Evolutionary conservation across 805 yeast genomes (phyloP).

Genomic region (Wickerhamiella qilinensis): DNA sequence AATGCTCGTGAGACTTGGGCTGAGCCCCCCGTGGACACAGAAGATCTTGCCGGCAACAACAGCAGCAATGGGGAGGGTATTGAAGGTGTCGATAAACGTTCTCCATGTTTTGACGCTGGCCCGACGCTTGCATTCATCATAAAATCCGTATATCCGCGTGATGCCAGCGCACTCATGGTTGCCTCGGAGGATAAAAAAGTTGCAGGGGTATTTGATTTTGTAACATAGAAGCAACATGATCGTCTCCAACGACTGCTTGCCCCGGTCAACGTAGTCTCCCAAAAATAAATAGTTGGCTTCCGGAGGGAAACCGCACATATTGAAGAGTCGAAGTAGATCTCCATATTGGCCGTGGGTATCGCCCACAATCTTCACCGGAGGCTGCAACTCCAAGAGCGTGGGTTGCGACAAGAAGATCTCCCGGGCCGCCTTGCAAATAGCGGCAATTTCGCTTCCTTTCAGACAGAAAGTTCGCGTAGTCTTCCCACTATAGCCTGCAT

Average conservation of each 20-base stretch:
- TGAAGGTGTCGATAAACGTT: constrained; percentile 82
- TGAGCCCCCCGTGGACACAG: constrained; percentile 74
- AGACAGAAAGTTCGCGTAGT: constrained; percentile 74
- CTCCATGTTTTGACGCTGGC: constrained; percentile 91
- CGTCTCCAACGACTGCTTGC: constrained; percentile 90
- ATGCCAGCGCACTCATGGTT: constrained; percentile 97
- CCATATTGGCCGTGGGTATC: constrained; percentile 96
- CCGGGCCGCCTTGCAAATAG: constrained; percentile 72
- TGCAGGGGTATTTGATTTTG: constrained; percentile 93
- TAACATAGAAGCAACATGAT: constrained; percentile 74
- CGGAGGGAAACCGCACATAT: constrained; percentile 96
- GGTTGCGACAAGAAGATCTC: constrained; percentile 88
- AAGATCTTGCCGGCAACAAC: constrained; percentile 90
- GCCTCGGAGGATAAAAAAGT: constrained; percentile 82
- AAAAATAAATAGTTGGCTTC: constrained; percentile 77
- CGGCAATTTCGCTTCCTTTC: constrained; percentile 76
- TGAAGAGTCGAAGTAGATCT: constrained; percentile 77
- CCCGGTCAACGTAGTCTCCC: constrained; percentile 96
- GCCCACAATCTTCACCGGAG: constrained; percentile 77
- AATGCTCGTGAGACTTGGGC: constrained; percentile 57
- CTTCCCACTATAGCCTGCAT: constrained; percentile 93
- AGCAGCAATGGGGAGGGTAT: constrained; percentile 89
- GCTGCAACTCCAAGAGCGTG: constrained; percentile 66
- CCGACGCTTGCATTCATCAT: constrained; percentile 93
- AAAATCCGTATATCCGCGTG: constrained; percentile 91